These are phyloP conservation scores for Phaeotremella skinneri DNA, from an alignment of 768 basidiomycete species.

Conservation along the genomic window DNA sequence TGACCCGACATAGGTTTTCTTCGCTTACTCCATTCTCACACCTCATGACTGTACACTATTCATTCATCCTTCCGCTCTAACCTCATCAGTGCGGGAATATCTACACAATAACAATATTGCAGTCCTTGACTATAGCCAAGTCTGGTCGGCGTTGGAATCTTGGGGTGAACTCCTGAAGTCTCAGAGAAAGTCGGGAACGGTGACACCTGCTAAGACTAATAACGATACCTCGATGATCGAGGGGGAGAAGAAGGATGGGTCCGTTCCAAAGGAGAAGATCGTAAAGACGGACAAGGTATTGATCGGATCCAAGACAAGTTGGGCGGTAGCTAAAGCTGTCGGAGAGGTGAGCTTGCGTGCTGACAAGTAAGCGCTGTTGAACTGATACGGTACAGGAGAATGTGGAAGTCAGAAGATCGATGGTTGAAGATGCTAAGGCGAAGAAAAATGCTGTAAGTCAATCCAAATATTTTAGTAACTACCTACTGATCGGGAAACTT, in stretches of 20 bases:
- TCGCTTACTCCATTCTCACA: constrained; percentile 79
- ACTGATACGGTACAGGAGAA: constrained; percentile 58
- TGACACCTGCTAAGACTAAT: background rate
- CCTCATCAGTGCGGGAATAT: constrained; percentile 56
- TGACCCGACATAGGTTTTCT: constrained; percentile 78
- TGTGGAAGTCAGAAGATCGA: constrained; percentile 64
- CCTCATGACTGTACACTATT: constrained; percentile 64
- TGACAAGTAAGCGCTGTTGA: background rate
- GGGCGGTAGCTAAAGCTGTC: constrained; percentile 77
- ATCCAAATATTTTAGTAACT: background rate
- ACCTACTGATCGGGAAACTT: constrained; percentile 1
- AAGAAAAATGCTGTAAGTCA: constrained; percentile 51
- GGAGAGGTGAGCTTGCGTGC: constrained; percentile 58
- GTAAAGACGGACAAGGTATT: constrained; percentile 59
- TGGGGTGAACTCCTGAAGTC: constrained; percentile 42
- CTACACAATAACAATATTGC: constrained; percentile 62
- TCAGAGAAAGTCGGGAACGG: background rate
- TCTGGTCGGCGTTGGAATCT: constrained; percentile 62
- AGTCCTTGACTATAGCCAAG: constrained; percentile 67
- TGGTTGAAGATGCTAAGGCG: constrained; percentile 62
- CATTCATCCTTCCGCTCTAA: constrained; percentile 59
- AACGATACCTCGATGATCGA: background rate
- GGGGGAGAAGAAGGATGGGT: constrained; percentile 30
- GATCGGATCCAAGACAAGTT: constrained; percentile 71
- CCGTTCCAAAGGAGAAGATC: constrained; percentile 18